These are phyloP conservation scores for Exidia glandulosa DNA, from an alignment of 768 basidiomycete species.

Conservation along the genomic window DNA sequence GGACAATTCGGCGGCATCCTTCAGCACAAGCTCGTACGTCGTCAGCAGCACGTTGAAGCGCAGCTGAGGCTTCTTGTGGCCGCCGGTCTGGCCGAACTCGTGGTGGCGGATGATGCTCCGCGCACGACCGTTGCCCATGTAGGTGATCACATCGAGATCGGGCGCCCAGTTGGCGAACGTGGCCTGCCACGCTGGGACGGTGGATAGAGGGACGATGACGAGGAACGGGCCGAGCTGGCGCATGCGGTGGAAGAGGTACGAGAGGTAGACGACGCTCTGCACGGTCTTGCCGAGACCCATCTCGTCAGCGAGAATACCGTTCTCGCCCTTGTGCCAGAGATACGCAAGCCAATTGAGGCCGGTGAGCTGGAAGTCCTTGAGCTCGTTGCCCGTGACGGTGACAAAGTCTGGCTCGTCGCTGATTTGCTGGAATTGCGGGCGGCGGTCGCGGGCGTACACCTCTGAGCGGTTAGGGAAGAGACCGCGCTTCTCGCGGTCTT, in stretches of 20 bases:
- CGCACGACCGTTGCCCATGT: constrained; percentile 80
- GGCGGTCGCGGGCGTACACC: constrained; percentile 48
- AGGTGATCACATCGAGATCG: constrained; percentile 91
- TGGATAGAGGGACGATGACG: constrained; percentile 94
- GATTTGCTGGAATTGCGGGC: constrained; percentile 78
- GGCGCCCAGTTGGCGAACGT: constrained; percentile 95
- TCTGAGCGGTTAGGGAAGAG: constrained; percentile 81
- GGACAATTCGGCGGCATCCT: constrained; percentile 79
- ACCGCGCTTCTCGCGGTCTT: constrained; percentile 60
- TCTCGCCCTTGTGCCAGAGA: constrained; percentile 87
- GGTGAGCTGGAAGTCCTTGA: constrained; percentile 97
- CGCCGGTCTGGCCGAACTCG: constrained; percentile 80
- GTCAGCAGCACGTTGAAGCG: constrained; percentile 97
- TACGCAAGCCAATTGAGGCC: constrained; percentile 97
- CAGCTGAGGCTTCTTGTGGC: constrained; percentile 42
- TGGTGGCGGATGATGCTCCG: constrained; percentile 86
- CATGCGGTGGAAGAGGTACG: constrained; percentile 85
- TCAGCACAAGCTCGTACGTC: constrained; percentile 89
- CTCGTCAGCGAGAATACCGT: constrained; percentile 98
- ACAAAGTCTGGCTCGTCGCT: constrained; percentile 84
- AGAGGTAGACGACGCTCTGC: constrained; percentile 90
- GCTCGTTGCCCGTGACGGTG: constrained; percentile 57
- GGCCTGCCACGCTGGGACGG: constrained; percentile 95
- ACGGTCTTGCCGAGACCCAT: constrained; percentile 99
- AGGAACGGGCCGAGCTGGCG: constrained; percentile 95